phyloP scores from a whole-genome alignment of 2,329 filamentous ascomycete species.

The Nemania sp. region DNA sequence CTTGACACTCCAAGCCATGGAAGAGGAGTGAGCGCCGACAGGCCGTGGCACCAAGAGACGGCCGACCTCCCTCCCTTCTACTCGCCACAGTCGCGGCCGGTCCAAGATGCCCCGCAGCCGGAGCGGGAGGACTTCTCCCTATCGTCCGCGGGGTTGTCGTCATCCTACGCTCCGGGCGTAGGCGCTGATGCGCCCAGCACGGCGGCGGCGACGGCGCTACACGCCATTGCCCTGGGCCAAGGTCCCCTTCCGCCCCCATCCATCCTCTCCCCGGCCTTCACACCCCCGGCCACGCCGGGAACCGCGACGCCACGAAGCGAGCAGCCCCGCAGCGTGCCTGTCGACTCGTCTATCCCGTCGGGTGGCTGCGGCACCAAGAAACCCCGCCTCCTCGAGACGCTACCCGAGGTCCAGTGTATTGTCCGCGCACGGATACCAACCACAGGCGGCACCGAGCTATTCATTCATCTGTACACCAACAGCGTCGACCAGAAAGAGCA shows the following conservation, averaged over 20 bases:
- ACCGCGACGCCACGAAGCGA: constrained; percentile 55
- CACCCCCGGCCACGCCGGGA: constrained; percentile 69
- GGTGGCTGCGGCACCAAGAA: constrained; percentile 66
- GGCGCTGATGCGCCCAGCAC: background rate
- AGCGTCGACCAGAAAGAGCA: constrained; percentile 94
- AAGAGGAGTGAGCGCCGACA: background rate
- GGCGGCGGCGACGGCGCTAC: constrained; percentile 5
- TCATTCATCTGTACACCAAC: constrained; percentile 92
- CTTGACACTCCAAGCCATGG: constrained; percentile 5
- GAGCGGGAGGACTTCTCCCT: constrained; percentile 46
- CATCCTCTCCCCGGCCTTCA: constrained; percentile 85
- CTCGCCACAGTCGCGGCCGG: constrained; percentile 46
- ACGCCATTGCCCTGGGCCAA: constrained; percentile 15
- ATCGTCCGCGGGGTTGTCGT: constrained; percentile 32
- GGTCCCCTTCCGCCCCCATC: constrained; percentile 59
- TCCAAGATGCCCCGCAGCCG: constrained; percentile 28
- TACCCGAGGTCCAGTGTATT: constrained; percentile 89
- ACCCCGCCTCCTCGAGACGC: constrained; percentile 72
- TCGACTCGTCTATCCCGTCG: constrained; percentile 61
- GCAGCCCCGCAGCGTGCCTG: constrained; percentile 58
- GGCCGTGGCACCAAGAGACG: constrained; percentile 35
- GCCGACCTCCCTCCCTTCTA: constrained; percentile 53
- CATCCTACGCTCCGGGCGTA: constrained; percentile 21
- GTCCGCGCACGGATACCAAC: constrained; percentile 95
- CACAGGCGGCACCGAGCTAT: constrained; percentile 92